phyloP scores from a whole-genome alignment of 306 rosid species.

The Dryas alaskensis region DNA sequence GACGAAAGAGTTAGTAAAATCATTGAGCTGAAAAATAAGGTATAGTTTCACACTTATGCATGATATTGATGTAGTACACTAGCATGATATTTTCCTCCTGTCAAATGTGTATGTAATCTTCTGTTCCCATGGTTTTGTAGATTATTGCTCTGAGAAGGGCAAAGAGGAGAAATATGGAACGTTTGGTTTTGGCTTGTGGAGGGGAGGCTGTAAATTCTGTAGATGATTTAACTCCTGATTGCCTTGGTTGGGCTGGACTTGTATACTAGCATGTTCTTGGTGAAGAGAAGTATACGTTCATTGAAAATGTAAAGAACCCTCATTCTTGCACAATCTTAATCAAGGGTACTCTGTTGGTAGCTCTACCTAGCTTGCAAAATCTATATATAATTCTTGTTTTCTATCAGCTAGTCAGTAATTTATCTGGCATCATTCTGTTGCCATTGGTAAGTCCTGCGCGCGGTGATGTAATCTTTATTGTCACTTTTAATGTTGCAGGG shows the following conservation, averaged over 20 bases:
- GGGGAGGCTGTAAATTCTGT: constrained; percentile 96
- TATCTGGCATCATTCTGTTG: constrained; percentile 1
- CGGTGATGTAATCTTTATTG: constrained; percentile 24
- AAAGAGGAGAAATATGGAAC: constrained; percentile 98
- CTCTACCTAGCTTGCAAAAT: constrained; percentile 1
- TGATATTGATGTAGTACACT: constrained; percentile 2
- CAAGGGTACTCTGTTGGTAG: constrained; percentile 55
- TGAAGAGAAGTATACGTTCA: constrained; percentile 91
- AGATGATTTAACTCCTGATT: constrained; percentile 81
- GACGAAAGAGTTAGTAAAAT: constrained; percentile 85
- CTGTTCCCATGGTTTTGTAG: constrained; percentile 30
- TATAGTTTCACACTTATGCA: constrained; percentile 9
- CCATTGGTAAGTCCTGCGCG: constrained; percentile 12
- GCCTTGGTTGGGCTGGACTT: constrained; percentile 98
- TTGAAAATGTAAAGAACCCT: constrained; percentile 92
- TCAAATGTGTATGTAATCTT: not conserved
- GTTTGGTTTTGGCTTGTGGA: constrained; percentile 96
- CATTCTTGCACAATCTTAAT: constrained; percentile 92
- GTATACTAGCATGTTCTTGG: constrained; percentile 96
- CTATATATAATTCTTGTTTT: not conserved
- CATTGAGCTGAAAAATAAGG: constrained; percentile 89
- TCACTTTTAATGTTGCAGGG: constrained; percentile 49
- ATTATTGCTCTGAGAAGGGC: constrained; percentile 95
- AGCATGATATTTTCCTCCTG: constrained; percentile 30
- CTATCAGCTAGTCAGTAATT: not conserved